Percentiles rank a stretch among this genome's conserved stretches.
Evolutionary conservation across 2,329 filamentous ascomycete species (phyloP).

Genomic region (Chaetothyriales sp.): DNA sequence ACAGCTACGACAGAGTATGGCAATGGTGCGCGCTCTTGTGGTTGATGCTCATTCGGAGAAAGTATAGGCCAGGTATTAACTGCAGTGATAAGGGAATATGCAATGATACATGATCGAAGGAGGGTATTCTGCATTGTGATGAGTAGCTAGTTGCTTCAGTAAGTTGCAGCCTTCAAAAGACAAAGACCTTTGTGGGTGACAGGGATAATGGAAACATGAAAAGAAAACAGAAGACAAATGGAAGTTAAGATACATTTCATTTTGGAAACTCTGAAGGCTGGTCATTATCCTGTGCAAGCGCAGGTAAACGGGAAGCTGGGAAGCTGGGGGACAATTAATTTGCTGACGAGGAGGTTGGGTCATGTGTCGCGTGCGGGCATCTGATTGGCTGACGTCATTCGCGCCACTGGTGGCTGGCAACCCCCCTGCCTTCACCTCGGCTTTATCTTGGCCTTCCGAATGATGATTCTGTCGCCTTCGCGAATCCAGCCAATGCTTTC

Average conservation of each 20-base stretch:
- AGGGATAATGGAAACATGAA: neutral
- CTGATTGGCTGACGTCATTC: slow-evolving; percentile 7
- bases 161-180: neutral
- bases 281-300: neutral
- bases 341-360: neutral
- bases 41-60: slow-evolving; percentile 5
- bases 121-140: slow-evolving; percentile 1
- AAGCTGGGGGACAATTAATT: too few species aligned
- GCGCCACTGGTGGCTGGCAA: neutral
- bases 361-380: neutral
- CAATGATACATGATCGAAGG: slow-evolving; percentile 3
- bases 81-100: slow-evolving; percentile 2
- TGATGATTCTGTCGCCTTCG: slow-evolving; percentile 59
- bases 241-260: neutral
- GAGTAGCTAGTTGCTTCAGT: slow-evolving; percentile 6
- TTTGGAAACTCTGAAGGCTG: neutral
- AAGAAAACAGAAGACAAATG: neutral
- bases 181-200: neutral
- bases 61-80: slow-evolving; percentile 6
- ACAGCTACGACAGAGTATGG: slow-evolving; percentile 24
- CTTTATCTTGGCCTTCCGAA: slow-evolving; percentile 41
- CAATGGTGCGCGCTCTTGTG: slow-evolving; percentile 6
- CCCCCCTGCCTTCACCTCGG: neutral
- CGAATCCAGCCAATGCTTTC: slow-evolving; percentile 77
- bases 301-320: neutral